Percentiles rank a stretch among this genome's conserved stretches.
These are phyloP conservation scores for Melanomma pulvis-pyrius DNA, from an alignment of 495 filamentous ascomycete species.

Conservation along the genomic window DNA sequence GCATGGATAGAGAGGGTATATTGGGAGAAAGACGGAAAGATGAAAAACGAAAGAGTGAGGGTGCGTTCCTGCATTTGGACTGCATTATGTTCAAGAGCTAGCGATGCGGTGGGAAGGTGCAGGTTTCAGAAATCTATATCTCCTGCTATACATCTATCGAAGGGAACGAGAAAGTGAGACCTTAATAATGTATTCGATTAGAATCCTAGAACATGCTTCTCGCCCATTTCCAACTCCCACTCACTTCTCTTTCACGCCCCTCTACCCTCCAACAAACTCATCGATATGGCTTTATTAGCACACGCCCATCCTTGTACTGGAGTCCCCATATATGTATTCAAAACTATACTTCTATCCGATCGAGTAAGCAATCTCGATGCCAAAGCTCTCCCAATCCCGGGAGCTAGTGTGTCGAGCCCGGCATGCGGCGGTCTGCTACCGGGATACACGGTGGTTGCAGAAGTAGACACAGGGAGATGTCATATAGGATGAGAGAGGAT, in stretches of 20 bases:
- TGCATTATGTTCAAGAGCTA: too few relatives aligned
- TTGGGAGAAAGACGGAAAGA: too few relatives aligned
- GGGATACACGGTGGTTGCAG: constrained; percentile 51
- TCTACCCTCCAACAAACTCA: not conserved
- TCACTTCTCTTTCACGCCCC: not conserved
- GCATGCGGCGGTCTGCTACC: constrained; percentile 58
- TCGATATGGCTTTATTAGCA: not conserved
- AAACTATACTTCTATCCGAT: constrained; percentile 57
- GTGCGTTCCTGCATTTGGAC: too few relatives aligned
- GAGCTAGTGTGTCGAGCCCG: constrained; percentile 53
- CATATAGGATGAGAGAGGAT: not conserved
- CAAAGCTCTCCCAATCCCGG: constrained; percentile 42
- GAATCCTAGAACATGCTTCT: not conserved
- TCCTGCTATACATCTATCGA: too few relatives aligned
- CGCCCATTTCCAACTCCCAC: not conserved
- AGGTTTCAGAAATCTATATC: too few relatives aligned
- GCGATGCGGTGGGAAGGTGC: too few relatives aligned
- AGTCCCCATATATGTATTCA: constrained; percentile 58
- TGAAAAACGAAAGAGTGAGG: too few relatives aligned
- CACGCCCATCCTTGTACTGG: constrained; percentile 52
- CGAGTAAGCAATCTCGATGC: constrained; percentile 48
- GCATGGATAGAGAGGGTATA: too few relatives aligned
- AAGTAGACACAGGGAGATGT: not conserved
- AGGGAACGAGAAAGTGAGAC: too few relatives aligned
- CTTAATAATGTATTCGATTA: not conserved